These are phyloP conservation scores for Endotrypanum monterogeii DNA, from an alignment of 208 protist genomes.

Conservation along the genomic window DNA sequence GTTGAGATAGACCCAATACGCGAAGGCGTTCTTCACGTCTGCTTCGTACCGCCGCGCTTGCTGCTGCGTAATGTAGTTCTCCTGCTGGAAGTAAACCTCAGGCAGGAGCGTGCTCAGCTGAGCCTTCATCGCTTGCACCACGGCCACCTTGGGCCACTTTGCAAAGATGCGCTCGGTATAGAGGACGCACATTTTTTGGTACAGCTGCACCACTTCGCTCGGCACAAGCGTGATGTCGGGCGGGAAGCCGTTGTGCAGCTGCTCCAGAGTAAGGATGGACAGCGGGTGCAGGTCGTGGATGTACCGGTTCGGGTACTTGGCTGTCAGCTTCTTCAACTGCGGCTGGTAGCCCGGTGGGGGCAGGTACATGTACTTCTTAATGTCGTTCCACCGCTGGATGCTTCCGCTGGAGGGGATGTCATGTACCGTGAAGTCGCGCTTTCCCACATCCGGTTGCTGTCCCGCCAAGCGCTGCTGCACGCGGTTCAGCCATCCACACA, in stretches of 20 bases:
- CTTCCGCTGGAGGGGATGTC: slow-evolving; percentile 66
- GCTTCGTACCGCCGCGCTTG: slow-evolving; percentile 84
- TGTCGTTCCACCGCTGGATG: slow-evolving; percentile 93
- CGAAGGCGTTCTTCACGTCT: slow-evolving; percentile 82
- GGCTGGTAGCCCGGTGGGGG: slow-evolving; percentile 56
- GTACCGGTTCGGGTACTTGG: slow-evolving; percentile 58
- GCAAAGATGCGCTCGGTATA: slow-evolving; percentile 49
- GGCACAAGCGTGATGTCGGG: slow-evolving; percentile 89
- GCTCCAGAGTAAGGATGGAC: slow-evolving; percentile 82
- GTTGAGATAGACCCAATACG: slow-evolving; percentile 76
- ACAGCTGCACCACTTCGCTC: slow-evolving; percentile 86
- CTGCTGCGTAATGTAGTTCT: slow-evolving; percentile 85
- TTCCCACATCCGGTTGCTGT: slow-evolving; percentile 21
- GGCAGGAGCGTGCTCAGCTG: slow-evolving; percentile 63
- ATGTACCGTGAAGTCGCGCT: slow-evolving; percentile 80
- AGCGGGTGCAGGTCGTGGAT: slow-evolving; percentile 88
- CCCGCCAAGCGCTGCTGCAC: slow-evolving; percentile 68
- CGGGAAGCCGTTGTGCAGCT: slow-evolving; percentile 82
- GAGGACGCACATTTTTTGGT: slow-evolving; percentile 60
- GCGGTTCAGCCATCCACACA: slow-evolving; percentile 92
- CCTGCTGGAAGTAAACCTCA: slow-evolving; percentile 79
- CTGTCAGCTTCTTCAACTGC: slow-evolving; percentile 70
- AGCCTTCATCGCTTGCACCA: slow-evolving; percentile 45
- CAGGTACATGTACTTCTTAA: slow-evolving; percentile 91
- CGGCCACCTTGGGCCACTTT: slow-evolving; percentile 45